Conservation (phyloP, 2,329 filamentous ascomycete genomes). For the Fusarium mundagurra region DNA sequence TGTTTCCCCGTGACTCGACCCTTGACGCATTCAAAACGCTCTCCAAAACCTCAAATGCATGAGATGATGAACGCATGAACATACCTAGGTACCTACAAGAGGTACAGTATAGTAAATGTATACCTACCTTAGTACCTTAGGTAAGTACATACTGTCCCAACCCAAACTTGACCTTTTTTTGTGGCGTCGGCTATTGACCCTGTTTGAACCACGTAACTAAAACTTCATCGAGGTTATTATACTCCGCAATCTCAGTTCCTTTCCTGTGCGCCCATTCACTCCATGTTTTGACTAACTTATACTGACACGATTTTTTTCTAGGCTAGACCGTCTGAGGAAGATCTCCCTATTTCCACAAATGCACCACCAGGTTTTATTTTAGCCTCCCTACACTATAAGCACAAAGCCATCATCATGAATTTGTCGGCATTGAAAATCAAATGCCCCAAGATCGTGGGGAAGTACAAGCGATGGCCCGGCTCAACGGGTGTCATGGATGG, state of each 20-base stretch:
- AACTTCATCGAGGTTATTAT: constrained; percentile 35
- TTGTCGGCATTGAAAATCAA: neutral
- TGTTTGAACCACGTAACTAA: constrained; percentile 35
- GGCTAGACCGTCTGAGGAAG: constrained; percentile 35
- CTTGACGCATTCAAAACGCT: constrained; percentile 2
- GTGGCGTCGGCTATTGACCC: constrained; percentile 43
- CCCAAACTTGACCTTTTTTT: constrained; percentile 26
- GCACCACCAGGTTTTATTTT: neutral
- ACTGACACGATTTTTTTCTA: neutral
- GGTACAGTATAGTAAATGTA: neutral
- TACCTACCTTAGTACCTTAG: no score
- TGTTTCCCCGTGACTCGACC: constrained; percentile 2
- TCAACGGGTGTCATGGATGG: constrained; percentile 18
- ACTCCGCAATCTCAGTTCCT: constrained; percentile 40
- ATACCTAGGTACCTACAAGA: neutral
- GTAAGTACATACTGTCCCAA: neutral
- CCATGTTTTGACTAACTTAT: neutral
- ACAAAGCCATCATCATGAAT: neutral
- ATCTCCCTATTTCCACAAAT: constrained; percentile 24
- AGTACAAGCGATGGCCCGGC: constrained; percentile 20
- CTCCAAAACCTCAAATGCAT: constrained; percentile 20
- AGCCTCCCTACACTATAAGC: neutral
- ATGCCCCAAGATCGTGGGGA: constrained; percentile 26
- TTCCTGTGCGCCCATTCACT: constrained; percentile 22
- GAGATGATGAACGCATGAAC: neutral